phyloP scores from a whole-genome alignment of 1,284 basidiomycete species.

The Clitocybe nebularis region DNA sequence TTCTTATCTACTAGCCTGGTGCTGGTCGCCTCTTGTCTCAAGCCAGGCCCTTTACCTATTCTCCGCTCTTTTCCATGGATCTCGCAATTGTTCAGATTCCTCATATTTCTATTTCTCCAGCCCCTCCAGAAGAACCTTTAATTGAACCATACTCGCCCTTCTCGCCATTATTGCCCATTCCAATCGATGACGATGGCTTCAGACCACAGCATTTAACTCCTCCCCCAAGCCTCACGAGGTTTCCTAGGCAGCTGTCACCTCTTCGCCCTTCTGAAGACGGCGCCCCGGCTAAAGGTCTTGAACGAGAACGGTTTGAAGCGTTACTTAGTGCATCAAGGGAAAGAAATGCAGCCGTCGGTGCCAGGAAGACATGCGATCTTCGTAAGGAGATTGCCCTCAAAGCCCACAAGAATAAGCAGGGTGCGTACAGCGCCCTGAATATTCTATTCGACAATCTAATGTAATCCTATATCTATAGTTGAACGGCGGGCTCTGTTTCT shows the following conservation, averaged over 20 bases:
- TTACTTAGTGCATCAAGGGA: constrained; percentile 57
- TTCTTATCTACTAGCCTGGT: constrained; percentile 17
- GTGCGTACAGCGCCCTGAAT: constrained; percentile 36
- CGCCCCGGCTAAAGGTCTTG: constrained; percentile 48
- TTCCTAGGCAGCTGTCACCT: constrained; percentile 46
- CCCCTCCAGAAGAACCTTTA: constrained; percentile 47
- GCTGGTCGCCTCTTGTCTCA: constrained; percentile 6
- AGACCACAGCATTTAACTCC: constrained; percentile 56
- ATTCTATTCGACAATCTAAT: constrained; percentile 8
- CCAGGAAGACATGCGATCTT: constrained; percentile 53
- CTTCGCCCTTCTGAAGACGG: constrained; percentile 39
- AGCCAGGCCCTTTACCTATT: constrained; percentile 9
- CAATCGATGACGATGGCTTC: constrained; percentile 42
- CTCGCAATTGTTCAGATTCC: constrained; percentile 47
- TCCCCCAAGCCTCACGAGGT: constrained; percentile 42
- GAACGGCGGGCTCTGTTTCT: constrained; percentile 73
- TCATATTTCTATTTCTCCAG: constrained; percentile 63
- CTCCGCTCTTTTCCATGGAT: constrained; percentile 36
- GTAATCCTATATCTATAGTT: constrained; percentile 34
- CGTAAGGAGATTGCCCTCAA: constrained; percentile 72
- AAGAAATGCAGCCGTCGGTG: constrained; percentile 40
- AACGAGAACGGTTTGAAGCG: constrained; percentile 58
- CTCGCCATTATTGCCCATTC: constrained; percentile 23
- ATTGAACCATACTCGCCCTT: constrained; percentile 64
- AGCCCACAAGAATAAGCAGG: constrained; percentile 69